phyloP scores from a whole-genome alignment of 1,139 yeast species.

The Yamadazyma dushanensis region DNA sequence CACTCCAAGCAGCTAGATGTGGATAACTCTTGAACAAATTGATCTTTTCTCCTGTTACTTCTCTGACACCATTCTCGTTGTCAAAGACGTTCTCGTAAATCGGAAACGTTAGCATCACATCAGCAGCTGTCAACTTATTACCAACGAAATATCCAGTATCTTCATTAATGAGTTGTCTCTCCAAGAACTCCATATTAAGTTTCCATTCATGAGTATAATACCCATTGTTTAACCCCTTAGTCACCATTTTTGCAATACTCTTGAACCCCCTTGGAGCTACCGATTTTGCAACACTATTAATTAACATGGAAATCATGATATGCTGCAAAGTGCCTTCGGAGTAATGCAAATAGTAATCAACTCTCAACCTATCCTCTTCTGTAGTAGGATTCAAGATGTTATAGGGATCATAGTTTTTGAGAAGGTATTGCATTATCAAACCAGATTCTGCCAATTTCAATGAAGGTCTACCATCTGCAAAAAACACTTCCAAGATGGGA shows the following conservation, averaged over 20 bases:
- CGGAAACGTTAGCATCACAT: constrained; percentile 52
- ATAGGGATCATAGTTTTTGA: constrained; percentile 40
- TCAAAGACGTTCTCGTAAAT: constrained; percentile 43
- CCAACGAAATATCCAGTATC: constrained; percentile 56
- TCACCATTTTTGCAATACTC: constrained; percentile 37
- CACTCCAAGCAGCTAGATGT: constrained; percentile 36
- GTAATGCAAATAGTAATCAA: constrained; percentile 54
- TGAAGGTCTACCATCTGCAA: constrained; percentile 40
- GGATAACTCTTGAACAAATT: constrained; percentile 32
- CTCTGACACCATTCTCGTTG: constrained; percentile 37
- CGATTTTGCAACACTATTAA: constrained; percentile 37
- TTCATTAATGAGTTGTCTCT: constrained; percentile 35
- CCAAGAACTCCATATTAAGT: constrained; percentile 42
- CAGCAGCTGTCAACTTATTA: constrained; percentile 58
- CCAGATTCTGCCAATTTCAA: constrained; percentile 49
- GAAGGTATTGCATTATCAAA: constrained; percentile 43
- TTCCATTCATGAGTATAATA: constrained; percentile 43
- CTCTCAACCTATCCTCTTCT: constrained; percentile 35
- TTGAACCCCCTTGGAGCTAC: constrained; percentile 51
- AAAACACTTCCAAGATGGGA: constrained; percentile 52
- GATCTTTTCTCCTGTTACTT: constrained; percentile 34
- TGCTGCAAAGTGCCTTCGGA: constrained; percentile 61
- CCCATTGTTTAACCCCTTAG: constrained; percentile 44
- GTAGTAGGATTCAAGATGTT: constrained; percentile 31
- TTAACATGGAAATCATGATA: constrained; percentile 39